A percentile compares a stretch with the other conserved stretches of the same genome.
Conservation (phyloP, 495 filamentous ascomycete species). For the Rusavskia elegans region DNA sequence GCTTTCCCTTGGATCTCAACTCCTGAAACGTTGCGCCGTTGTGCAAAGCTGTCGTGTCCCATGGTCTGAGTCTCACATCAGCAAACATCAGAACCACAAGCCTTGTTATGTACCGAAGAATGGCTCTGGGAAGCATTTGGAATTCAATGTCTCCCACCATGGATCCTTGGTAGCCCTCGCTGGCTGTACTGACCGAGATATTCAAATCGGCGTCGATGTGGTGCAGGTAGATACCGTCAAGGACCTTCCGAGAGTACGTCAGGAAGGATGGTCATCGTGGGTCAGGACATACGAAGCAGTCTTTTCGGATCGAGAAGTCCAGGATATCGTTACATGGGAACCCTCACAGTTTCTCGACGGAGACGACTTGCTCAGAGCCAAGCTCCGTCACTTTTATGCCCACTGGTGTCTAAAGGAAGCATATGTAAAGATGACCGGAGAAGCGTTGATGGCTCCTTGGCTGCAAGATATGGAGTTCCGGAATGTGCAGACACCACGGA, state of each 20-base stretch:
- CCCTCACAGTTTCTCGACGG: slow-evolving; percentile 1
- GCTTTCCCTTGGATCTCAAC: slow-evolving; percentile 54
- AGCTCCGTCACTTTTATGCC: slow-evolving; percentile 67
- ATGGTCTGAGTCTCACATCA: slow-evolving; percentile 48
- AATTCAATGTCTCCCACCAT: slow-evolving; percentile 87
- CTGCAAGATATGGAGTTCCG: slow-evolving; percentile 51
- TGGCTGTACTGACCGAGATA: slow-evolving; percentile 28
- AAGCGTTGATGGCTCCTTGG: slow-evolving; percentile 72
- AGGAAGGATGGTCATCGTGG: slow-evolving; percentile 45
- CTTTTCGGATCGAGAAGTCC: slow-evolving; percentile 43
- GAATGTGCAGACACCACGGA: slow-evolving; percentile 40
- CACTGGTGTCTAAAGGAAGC: slow-evolving; percentile 84
- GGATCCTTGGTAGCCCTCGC: slow-evolving; percentile 57
- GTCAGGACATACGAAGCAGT: slow-evolving; percentile 69
- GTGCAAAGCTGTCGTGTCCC: slow-evolving; percentile 41
- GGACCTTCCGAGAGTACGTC: slow-evolving; percentile 20
- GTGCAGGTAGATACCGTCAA: slow-evolving; percentile 12
- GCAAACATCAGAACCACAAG: slow-evolving; percentile 45
- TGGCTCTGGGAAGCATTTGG: slow-evolving; percentile 25
- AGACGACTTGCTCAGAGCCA: slow-evolving; percentile 31
- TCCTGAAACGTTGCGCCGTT: slow-evolving; percentile 67
- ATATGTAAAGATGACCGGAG: slow-evolving; percentile 87
- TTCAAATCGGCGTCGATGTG: slow-evolving; percentile 19
- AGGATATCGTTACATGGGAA: slow-evolving; percentile 37
- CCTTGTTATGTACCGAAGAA: slow-evolving; percentile 39